Evolutionary conservation across 805 yeast genomes (phyloP).

Genomic region (Metschnikowia colocasiae): DNA sequence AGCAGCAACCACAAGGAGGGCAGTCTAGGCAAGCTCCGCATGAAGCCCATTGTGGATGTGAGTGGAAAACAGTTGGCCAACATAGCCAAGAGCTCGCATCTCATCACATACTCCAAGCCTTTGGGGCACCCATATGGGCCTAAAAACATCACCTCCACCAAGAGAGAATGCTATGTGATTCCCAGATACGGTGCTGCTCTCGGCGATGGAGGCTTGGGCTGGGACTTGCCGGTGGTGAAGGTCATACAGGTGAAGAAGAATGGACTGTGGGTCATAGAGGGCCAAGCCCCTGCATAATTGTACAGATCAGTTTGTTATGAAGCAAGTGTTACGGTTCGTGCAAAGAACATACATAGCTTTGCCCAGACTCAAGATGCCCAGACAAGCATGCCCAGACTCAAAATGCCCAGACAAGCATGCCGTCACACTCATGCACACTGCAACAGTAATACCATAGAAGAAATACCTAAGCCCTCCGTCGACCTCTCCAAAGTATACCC

Average conservation of each 20-base stretch:
- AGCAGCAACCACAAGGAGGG: conserved; percentile 46
- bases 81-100: conserved; percentile 66
- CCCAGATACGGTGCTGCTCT: conserved; percentile 84
- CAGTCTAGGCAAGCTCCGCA: conserved; percentile 46
- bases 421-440: too few species aligned
- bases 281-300: not conserved
- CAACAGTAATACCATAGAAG: too few species aligned
- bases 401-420: too few species aligned
- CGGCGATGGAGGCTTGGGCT: conserved; percentile 83
- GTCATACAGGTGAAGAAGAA: conserved; percentile 64
- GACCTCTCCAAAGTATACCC: too few species aligned
- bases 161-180: conserved; percentile 83
- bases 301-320: too few species aligned
- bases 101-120: conserved; percentile 85
- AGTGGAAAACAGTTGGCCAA: conserved; percentile 72
- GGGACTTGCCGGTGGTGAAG: conserved; percentile 81
- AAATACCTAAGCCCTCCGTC: too few species aligned
- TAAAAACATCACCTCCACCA: conserved; percentile 56
- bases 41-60: conserved; percentile 75
- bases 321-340: too few species aligned
- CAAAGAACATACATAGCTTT: too few species aligned
- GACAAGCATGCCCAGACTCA: too few species aligned
- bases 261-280: conserved; percentile 62
- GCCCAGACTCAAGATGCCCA: too few species aligned
- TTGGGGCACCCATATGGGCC: conserved; percentile 89